Base-by-base conservation (phyloP, 345 rosid genomes). In the Alliaria petiolata region DNA sequence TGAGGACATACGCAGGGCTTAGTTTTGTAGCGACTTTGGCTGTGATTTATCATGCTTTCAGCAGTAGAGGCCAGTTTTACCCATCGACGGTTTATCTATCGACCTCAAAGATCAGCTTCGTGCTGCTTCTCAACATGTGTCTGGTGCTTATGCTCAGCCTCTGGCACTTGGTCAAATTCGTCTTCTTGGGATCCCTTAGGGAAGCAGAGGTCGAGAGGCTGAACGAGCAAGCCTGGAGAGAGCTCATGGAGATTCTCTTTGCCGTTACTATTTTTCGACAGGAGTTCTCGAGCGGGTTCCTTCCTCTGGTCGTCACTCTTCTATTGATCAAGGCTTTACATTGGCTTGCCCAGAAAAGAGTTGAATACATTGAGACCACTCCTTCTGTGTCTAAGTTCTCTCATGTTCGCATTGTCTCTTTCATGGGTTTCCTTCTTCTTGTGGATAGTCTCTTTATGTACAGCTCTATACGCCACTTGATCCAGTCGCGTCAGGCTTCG, bases 301-400 rank as follows among this genome's bases (percentile, higher is more conserved):
- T 95, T 59, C 86, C 93, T 8, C 85, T 91, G 93, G 98, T 95
- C 38, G 88, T 93, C 0, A 83, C 89, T 13, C 77, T 93, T 60
- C 14, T 91, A 62, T 75, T 95, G 40, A 84, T 91, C 76, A 95
- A 95, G 81, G 88, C 98, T 55, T 72, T 91, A 55, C 99, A 95
- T 67, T 95, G 99, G 99, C 73, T 95, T 78, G 95, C 98, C 42
- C 99, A 95, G 80, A 91, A 91, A 82, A 85, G 99, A 82, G 93
- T 91, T 3, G 98, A 91, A 77, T 91, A 91, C 76, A 95, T 89
- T 43, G 99, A 91, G 84, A 88, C 96, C 0, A 95, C 96, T 20
- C 99, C 97, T 28, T 65, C 95, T 43, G 99, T 89, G 15, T 80
- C 95, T 34, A 74, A 72, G 80, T 40, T 87, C 16, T 84, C 96